phyloP scores from a whole-genome alignment of 805 yeast species.

The Ogataea pilisensis region DNA sequence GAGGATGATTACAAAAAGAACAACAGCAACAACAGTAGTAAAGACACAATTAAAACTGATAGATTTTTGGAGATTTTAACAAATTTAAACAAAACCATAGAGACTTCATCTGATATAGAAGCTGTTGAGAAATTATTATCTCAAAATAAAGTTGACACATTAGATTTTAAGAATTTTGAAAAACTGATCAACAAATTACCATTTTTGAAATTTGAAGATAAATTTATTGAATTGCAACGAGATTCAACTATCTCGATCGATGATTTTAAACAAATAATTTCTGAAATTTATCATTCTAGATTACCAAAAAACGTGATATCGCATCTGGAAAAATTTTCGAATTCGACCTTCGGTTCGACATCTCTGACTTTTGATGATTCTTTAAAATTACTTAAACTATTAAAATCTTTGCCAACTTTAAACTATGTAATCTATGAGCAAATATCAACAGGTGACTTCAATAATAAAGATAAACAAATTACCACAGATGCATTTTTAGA shows the following conservation, averaged over 20 bases:
- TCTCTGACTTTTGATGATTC: slow-evolving; percentile 47
- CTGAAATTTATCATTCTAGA: slow-evolving; percentile 26
- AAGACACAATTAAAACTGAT: slow-evolving; percentile 14
- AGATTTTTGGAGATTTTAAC: slow-evolving; percentile 21
- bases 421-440: slow-evolving; percentile 29
- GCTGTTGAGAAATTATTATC: slow-evolving; percentile 12
- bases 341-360: slow-evolving; percentile 34
- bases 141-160: slow-evolving; percentile 9
- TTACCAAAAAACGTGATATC: slow-evolving; percentile 48
- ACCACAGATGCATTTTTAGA: slow-evolving; percentile 23
- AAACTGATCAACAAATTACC: slow-evolving; percentile 25
- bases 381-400: slow-evolving; percentile 41
- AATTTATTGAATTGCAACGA: slow-evolving; percentile 13
- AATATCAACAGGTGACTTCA: slow-evolving; percentile 21
- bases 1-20: slow-evolving; percentile 1
- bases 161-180: slow-evolving; percentile 19
- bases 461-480: slow-evolving; percentile 18
- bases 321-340: slow-evolving; percentile 47
- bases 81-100: slow-evolving; percentile 17
- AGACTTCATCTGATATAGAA: slow-evolving; percentile 16
- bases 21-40: no score
- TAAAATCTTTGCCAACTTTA: slow-evolving; percentile 32
- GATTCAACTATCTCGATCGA: slow-evolving; percentile 14
- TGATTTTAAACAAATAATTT: slow-evolving; percentile 20
- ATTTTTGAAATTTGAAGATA: slow-evolving; percentile 22